Conservation (phyloP, 2,329 filamentous ascomycete genomes). For the Colletotrichum sp. region DNA sequence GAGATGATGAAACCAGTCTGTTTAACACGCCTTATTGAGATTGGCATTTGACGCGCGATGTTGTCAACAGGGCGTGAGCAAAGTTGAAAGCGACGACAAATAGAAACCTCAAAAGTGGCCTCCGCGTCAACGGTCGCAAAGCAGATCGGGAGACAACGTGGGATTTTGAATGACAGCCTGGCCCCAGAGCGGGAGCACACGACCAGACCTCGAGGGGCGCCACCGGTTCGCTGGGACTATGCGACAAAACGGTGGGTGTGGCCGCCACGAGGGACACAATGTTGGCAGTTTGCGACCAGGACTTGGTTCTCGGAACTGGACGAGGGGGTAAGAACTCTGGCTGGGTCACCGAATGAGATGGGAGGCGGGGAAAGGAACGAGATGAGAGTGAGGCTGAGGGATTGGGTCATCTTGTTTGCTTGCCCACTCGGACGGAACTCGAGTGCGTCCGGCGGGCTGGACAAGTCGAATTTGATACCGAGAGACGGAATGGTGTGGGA, state of each 20-base stretch:
- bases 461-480: background rate
- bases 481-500: background rate
- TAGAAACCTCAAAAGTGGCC: slow-evolving; percentile 5
- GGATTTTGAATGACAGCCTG: background rate
- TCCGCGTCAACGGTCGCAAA: background rate
- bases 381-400: background rate
- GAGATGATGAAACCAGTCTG: background rate
- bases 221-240: background rate
- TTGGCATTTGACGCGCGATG: background rate
- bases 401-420: background rate
- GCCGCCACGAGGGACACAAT: background rate
- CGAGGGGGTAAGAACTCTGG: background rate
- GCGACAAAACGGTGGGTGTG: background rate
- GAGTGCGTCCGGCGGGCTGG: background rate
- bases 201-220: background rate
- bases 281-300: background rate
- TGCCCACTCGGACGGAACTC: background rate
- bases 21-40: slow-evolving; percentile 1
- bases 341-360: background rate
- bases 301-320: background rate
- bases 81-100: background rate
- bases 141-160: background rate
- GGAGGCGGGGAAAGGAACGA: background rate
- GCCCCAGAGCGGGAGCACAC: background rate
- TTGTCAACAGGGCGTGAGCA: background rate